Percentiles rank a stretch among this genome's conserved stretches.
Conservation (phyloP, 192 early-diverging fungal species). For the Rhizophagus clarus region DNA sequence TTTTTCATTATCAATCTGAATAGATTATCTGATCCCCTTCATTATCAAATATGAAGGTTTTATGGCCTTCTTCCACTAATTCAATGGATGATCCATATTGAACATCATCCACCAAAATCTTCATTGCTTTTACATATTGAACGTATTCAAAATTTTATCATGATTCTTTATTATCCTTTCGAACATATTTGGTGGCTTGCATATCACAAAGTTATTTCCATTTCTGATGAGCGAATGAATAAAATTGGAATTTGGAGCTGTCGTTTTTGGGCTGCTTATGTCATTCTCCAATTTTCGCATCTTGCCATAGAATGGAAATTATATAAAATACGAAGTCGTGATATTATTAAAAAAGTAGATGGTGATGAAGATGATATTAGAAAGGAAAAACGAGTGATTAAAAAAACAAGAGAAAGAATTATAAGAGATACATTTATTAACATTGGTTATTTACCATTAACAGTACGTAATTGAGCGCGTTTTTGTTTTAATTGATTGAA, state of each 20-base stretch:
- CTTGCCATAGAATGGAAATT: slow-evolving; percentile 69
- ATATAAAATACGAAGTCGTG: slow-evolving; percentile 50
- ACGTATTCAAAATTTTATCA: slow-evolving; percentile 86
- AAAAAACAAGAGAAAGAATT: slow-evolving; percentile 60
- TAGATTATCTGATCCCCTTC: not conserved
- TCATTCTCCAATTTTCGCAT: slow-evolving; percentile 85
- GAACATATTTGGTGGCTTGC: slow-evolving; percentile 97
- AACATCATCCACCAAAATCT: slow-evolving; percentile 72
- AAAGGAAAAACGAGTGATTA: slow-evolving; percentile 63
- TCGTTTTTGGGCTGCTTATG: slow-evolving; percentile 95
- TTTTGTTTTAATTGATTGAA: not conserved
- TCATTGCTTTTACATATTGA: slow-evolving; percentile 65
- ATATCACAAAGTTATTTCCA: slow-evolving; percentile 77
- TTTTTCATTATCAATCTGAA: not conserved
- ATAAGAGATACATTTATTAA: slow-evolving; percentile 82
- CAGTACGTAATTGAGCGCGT: slow-evolving; percentile 36
- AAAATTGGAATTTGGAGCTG: slow-evolving; percentile 90
- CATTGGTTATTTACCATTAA: slow-evolving; percentile 89
- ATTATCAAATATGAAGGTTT: slow-evolving; percentile 3
- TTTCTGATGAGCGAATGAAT: slow-evolving; percentile 73
- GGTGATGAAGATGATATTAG: slow-evolving; percentile 46
- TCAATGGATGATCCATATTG: slow-evolving; percentile 81
- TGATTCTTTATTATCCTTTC: slow-evolving; percentile 91
- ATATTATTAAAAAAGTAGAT: slow-evolving; percentile 63
- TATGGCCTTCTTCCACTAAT: slow-evolving; percentile 75